Evolutionary conservation across 495 filamentous ascomycete species (phyloP), one percentile per base, ranked within the genome.

Genomic region (Hamigera avellanea): DNA sequence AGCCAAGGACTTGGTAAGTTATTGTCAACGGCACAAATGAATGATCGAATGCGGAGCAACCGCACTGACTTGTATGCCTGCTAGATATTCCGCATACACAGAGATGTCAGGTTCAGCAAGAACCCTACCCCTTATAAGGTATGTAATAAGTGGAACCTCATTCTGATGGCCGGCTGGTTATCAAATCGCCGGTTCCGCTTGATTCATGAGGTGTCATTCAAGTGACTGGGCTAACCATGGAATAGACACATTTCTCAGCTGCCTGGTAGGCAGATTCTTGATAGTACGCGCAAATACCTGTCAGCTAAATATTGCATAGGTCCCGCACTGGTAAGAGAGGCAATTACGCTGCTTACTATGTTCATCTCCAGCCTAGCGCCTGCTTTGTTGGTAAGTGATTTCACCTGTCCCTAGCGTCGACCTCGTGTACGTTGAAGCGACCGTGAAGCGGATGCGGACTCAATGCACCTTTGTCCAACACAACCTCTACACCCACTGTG

Each of bases 121-220:
- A 80, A 93, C 45, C 81, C 71, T 21, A 87, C 84, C 1, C 86
- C 86, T 1, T 94, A 94, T 56, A 93, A 91, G 69, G 81, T 82
- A 64, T 46, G 63, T 52, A 35, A 6, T 26, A n/a, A n/a, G n/a
- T n/a, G n/a, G n/a, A 6, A 25, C 19, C 27, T 26, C 15, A 7
- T 39, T 45, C 43, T 44, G 44, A 48, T 47, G 19, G 14, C n/a
- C n/a, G n/a, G n/a, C n/a, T n/a, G n/a, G n/a, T n/a, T n/a, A n/a
- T n/a, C n/a, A n/a, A n/a, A n/a, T n/a, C n/a, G n/a, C n/a, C n/a
- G n/a, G n/a, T n/a, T n/a, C n/a, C n/a, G n/a, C n/a, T n/a, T n/a
- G n/a, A n/a, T n/a, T n/a, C n/a, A n/a, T n/a, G n/a, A n/a, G n/a
- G n/a, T n/a, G n/a, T n/a, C n/a, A n/a, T n/a, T n/a, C n/a, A n/a